Conservation (phyloP, 1,284 basidiomycete genomes). For the Meira miltonrushii region DNA sequence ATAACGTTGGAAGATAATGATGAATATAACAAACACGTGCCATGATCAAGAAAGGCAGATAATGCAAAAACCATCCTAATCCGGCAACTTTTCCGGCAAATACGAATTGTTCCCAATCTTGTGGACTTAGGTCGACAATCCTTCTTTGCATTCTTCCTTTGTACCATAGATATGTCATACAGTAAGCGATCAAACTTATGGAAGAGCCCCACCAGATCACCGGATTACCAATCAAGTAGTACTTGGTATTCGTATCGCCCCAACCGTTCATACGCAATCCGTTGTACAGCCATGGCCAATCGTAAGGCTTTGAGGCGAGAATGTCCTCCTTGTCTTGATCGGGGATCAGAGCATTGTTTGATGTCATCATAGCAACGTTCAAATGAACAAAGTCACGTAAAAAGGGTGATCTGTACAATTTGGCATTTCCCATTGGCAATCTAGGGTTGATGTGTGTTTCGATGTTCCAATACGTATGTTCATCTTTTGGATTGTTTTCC, state of each 20-base stretch:
- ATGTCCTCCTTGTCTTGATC: slow-evolving; percentile 98
- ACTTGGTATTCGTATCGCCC: slow-evolving; percentile 76
- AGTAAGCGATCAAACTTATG: slow-evolving; percentile 63
- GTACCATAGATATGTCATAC: slow-evolving; percentile 65
- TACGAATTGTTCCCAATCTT: slow-evolving; percentile 85
- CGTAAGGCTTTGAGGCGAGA: slow-evolving; percentile 80
- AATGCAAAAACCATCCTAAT: slow-evolving; percentile 78
- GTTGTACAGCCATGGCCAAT: slow-evolving; percentile 94
- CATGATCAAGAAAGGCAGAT: slow-evolving; percentile 16
- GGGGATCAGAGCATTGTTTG: slow-evolving; percentile 93
- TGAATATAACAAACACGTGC: slow-evolving; percentile 73
- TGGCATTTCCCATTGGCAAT: slow-evolving; percentile 72
- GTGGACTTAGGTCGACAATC: slow-evolving; percentile 82
- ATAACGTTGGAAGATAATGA: slow-evolving; percentile 86
- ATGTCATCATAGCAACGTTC: slow-evolving; percentile 99
- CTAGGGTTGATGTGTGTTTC: slow-evolving; percentile 93
- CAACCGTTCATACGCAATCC: slow-evolving; percentile 85
- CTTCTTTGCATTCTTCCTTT: slow-evolving; percentile 78
- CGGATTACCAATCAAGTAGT: slow-evolving; percentile 87
- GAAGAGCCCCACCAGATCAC: slow-evolving; percentile 85
- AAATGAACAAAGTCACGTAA: slow-evolving; percentile 95
- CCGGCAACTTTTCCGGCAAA: slow-evolving; percentile 88
- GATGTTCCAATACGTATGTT: slow-evolving; percentile 95
- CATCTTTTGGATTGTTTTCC: slow-evolving; percentile 74
- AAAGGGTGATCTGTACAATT: slow-evolving; percentile 85